Evolutionary conservation across 371 early-diverging fungal genomes (phyloP).

Genomic region (Encephalitozoon hellem): DNA sequence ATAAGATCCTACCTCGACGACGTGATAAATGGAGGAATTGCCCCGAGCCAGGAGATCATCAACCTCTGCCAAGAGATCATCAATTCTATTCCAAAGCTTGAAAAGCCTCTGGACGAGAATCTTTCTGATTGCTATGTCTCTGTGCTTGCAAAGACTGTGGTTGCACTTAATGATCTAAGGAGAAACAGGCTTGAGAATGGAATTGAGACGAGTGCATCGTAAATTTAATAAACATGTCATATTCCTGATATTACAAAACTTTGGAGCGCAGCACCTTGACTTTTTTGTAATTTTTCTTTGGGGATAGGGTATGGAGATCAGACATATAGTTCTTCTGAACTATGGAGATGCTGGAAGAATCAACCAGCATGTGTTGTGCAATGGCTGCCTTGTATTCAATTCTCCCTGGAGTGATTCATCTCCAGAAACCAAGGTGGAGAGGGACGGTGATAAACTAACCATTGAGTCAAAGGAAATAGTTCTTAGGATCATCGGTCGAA

Average conservation of each 20-base stretch:
- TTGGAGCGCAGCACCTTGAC: not conserved
- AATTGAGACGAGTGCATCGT: not conserved
- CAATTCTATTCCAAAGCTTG: slow-evolving; percentile 44
- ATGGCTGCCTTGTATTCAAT: not conserved
- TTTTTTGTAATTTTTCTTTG: not conserved
- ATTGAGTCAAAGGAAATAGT: not conserved
- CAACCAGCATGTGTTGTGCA: not conserved
- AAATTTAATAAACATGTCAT: slow-evolving; percentile 9
- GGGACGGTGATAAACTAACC: not conserved
- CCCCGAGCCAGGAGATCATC: slow-evolving; percentile 42
- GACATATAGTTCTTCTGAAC: not conserved
- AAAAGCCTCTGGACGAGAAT: slow-evolving; percentile 1
- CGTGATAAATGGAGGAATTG: slow-evolving; percentile 21
- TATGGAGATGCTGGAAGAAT: not conserved
- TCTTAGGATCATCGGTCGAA: not conserved
- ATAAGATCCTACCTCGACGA: slow-evolving; percentile 53
- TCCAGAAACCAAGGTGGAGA: not conserved
- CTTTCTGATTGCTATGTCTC: slow-evolving; percentile 19
- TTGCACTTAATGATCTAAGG: slow-evolving; percentile 38
- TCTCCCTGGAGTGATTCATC: not conserved
- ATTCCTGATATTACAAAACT: not conserved
- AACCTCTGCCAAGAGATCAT: slow-evolving; percentile 52
- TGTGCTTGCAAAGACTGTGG: slow-evolving; percentile 37
- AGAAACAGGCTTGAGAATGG: slow-evolving; percentile 29
- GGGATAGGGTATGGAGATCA: not conserved